A percentile compares a stretch with the other conserved stretches of the same genome.
These are phyloP conservation scores for Raphanus hybrid DNA, from an alignment of 441 rosid species.

Conservation along the genomic window DNA sequence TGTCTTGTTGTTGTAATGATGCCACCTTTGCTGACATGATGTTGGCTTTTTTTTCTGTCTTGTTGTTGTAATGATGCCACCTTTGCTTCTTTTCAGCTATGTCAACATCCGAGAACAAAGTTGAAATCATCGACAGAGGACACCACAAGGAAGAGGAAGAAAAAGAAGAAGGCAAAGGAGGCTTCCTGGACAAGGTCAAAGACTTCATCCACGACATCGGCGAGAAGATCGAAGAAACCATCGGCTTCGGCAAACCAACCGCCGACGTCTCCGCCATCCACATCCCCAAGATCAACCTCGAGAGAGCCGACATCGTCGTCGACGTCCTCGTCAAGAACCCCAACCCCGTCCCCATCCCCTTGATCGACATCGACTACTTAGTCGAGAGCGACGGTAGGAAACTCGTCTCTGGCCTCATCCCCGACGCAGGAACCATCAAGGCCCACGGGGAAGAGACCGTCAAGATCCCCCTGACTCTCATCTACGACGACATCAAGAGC, in stretches of 20 bases:
- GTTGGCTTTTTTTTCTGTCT: background rate
- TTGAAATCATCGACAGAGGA: conserved; percentile 61
- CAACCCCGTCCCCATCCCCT: conserved; percentile 88
- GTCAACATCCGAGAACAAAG: conserved; percentile 75
- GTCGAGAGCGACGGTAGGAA: conserved; percentile 91
- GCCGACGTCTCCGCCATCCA: conserved; percentile 85
- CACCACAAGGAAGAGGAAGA: conserved; percentile 49
- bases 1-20: too few relatives aligned
- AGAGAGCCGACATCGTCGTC: conserved; percentile 76
- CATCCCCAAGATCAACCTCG: conserved; percentile 74
- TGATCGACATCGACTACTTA: conserved; percentile 78
- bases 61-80: conserved; percentile 2
- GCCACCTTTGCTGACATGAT: too few relatives aligned
- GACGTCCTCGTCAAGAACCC: conserved; percentile 92
- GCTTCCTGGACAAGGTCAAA: conserved; percentile 91
- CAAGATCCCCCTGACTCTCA: conserved; percentile 79
- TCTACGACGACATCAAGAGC: conserved; percentile 79
- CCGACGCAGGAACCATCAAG: conserved; percentile 87
- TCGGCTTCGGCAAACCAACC: conserved; percentile 99
- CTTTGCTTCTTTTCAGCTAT: conserved; percentile 46
- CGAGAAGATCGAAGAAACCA: conserved; percentile 81
- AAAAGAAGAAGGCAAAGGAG: conserved; percentile 70
- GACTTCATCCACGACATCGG: conserved; percentile 91
- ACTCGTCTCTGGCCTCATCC: conserved; percentile 84
- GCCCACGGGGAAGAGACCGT: conserved; percentile 94